Base-by-base conservation (phyloP, 148 eudicot genomes). In the Spergularia marina region DNA sequence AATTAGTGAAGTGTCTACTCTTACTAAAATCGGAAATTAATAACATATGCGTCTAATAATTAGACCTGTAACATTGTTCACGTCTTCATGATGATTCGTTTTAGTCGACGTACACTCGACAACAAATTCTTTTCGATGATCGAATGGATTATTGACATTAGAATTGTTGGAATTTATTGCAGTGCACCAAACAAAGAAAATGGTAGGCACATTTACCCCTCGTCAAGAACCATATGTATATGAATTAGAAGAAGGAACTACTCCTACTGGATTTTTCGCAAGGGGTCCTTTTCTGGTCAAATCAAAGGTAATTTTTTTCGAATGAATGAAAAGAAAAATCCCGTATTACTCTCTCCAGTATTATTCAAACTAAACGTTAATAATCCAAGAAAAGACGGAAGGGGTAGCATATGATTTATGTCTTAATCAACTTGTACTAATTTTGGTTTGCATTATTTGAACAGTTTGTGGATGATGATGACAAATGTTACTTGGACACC, bases 381-480 rank as follows among this genome's bases (percentile, higher is more conserved):
- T 30, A 2, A 30, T 30, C 4, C 36, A 30, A 30, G 36, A 30
- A 30, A 30, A 2, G 1, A 30, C 2, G 36, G 2, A 30, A 30
- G 36, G 18, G 2, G 2, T 7, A 49, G 23, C 6, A 10, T 41
- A 51, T 68, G 55, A 49, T 68, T 68, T 18, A 34, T 49, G 56
- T 7, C 39, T 74, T 62, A 16, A 49, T 59, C 5, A 56, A 7
- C 56, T 53, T 30, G 4, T 30, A 53, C 74, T 65, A 65, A 74
- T 44, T 56, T 56, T 23, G 67, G n/a, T 60, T 72, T 79, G 40
- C 67, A 1, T 30, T n/a, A 25, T 23, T 23, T 70, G 44, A 16
- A 51, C 79, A 83, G 86, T 81, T 84, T 78, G 82, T 81, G 75
- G 86, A 84, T 78, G 84, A 81, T 71, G 86, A 81, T 72, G 86